A percentile compares a stretch with the other conserved stretches of the same genome.
Conservation (phyloP, 2,329 filamentous ascomycete species). For the Beauveria rudraprayagi region DNA sequence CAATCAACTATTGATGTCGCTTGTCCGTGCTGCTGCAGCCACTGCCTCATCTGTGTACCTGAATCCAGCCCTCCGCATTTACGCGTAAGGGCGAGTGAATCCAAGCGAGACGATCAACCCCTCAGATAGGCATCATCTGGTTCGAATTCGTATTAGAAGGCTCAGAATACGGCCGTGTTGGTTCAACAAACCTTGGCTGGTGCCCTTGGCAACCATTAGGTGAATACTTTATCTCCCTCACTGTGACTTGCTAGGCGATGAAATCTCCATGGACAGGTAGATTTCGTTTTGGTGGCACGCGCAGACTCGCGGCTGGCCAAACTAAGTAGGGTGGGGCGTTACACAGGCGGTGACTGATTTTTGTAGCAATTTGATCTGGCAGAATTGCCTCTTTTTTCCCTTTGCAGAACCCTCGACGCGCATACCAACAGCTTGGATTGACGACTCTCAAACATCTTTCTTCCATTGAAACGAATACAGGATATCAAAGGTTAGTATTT, state of each 20-base stretch:
- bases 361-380: slow-evolving; percentile 1
- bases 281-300: neutral
- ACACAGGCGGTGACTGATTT: neutral
- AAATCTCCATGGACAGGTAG: neutral
- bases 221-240: no score
- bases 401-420: neutral
- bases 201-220: neutral
- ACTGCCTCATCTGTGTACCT: neutral
- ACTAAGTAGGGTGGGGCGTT: neutral
- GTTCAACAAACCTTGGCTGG: neutral
- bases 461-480: neutral
- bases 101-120: neutral
- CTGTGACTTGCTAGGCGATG: neutral
- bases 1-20: neutral
- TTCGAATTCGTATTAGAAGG: neutral
- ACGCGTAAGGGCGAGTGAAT: neutral
- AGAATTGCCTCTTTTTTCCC: slow-evolving; percentile 9
- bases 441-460: neutral
- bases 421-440: neutral
- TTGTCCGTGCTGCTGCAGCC: neutral
- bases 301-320: neutral
- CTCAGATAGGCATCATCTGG: neutral
- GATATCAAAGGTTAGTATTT: neutral
- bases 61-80: no score
- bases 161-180: neutral